phyloP scores from a whole-genome alignment of 169 alveolate species.

The Cyclospora cayetanensis region DNA sequence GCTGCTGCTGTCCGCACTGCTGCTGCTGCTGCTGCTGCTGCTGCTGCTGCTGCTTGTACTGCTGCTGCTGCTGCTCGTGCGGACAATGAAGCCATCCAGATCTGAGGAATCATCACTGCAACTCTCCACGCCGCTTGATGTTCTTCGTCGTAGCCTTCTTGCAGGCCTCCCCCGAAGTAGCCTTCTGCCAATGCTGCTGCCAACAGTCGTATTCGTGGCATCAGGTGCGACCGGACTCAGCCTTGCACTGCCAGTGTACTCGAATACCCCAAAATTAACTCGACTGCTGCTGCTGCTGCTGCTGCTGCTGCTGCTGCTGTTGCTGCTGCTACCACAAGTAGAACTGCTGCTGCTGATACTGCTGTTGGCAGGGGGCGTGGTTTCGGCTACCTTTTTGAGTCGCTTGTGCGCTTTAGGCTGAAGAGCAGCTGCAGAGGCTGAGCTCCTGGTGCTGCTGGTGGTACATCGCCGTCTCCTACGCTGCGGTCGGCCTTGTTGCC shows the following conservation, averaged over 20 bases:
- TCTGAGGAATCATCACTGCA: conserved; percentile 2
- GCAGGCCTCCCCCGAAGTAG: background rate
- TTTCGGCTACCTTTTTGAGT: background rate
- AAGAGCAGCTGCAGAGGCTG: background rate
- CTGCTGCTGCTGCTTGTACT: conserved; percentile 10
- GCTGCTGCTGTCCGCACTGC: background rate
- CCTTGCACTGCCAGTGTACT: background rate
- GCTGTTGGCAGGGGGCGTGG: background rate
- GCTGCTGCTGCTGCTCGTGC: conserved; percentile 31
- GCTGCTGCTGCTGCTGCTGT: background rate
- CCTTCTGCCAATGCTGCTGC: background rate
- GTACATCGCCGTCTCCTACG: background rate
- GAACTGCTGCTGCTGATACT: background rate
- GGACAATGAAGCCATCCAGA: background rate
- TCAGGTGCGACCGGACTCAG: background rate
- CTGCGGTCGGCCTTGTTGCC: background rate
- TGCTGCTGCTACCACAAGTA: background rate
- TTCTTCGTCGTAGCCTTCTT: background rate
- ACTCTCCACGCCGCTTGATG: background rate
- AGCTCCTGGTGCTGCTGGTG: conserved; percentile 18
- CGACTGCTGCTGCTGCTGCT: conserved; percentile 31
- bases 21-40: background rate
- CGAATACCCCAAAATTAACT: background rate
- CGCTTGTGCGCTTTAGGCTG: background rate
- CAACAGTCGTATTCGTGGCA: background rate